phyloP scores from a whole-genome alignment of 2,329 filamentous ascomycete genomes.

The Aspergillus neoniger region DNA sequence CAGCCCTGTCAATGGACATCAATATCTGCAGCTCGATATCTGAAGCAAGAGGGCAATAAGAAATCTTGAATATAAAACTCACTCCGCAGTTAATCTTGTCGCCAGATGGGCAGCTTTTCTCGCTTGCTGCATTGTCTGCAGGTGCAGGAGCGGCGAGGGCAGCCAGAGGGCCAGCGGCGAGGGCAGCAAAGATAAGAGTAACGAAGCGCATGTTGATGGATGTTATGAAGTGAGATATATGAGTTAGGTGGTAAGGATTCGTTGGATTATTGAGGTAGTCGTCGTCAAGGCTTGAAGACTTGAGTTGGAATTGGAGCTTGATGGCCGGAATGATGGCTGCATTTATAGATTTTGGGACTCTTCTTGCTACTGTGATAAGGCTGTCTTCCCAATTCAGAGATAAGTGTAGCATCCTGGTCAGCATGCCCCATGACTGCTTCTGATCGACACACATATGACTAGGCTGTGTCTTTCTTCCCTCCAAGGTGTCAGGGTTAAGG shows the following conservation, averaged over 20 bases:
- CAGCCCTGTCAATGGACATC: not conserved
- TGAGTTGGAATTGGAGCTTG: not conserved
- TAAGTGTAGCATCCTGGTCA: not conserved
- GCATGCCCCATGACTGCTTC: not conserved
- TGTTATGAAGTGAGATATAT: not conserved
- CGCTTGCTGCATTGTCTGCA: not conserved
- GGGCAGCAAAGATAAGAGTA: not conserved
- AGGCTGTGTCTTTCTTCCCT: not conserved
- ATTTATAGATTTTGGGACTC: not conserved
- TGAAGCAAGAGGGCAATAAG: too few relatives aligned
- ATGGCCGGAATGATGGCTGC: not conserved
- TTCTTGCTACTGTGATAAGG: not conserved
- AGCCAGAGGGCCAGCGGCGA: not conserved
- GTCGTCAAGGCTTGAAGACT: not conserved
- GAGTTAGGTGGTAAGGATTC: not conserved
- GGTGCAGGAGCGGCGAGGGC: not conserved
- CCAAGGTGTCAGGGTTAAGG: not conserved
- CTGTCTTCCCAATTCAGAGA: not conserved
- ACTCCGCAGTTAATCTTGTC: not conserved
- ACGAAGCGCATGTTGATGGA: not conserved
- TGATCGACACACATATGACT: not conserved
- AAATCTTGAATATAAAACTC: not conserved
- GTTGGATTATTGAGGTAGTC: not conserved
- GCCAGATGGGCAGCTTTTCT: not conserved
- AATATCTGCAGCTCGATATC: not conserved